A percentile compares a stretch with the other conserved stretches of the same genome.
phyloP scores from a whole-genome alignment of 805 yeast species.

The Metschnikowia gelsemii region DNA sequence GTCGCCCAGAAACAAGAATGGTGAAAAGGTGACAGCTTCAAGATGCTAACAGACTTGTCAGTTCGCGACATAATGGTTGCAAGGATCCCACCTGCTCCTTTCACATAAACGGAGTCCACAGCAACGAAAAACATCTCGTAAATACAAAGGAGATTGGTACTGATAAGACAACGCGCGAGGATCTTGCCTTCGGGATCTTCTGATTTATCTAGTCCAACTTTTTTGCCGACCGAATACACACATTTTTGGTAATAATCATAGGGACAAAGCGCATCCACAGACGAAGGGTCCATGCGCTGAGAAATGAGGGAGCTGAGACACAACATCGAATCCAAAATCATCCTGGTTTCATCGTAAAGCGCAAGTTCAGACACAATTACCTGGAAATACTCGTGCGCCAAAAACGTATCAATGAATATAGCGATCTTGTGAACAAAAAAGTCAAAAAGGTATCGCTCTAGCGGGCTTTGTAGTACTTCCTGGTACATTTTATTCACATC shows the following conservation, averaged over 20 bases:
- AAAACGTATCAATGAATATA: slow-evolving; percentile 32
- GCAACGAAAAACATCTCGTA: slow-evolving; percentile 42
- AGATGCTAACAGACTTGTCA: slow-evolving; percentile 20
- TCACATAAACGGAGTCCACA: slow-evolving; percentile 36
- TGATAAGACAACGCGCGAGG: slow-evolving; percentile 36
- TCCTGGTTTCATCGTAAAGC: slow-evolving; percentile 37
- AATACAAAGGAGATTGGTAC: slow-evolving; percentile 38
- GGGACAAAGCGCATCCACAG: slow-evolving; percentile 31
- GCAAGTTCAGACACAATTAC: slow-evolving; percentile 38
- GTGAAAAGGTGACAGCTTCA: slow-evolving; percentile 31
- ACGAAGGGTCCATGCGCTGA: slow-evolving; percentile 30
- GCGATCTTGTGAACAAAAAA: slow-evolving; percentile 32
- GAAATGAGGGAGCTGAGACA: slow-evolving; percentile 38
- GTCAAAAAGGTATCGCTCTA: slow-evolving; percentile 35
- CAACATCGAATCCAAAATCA: slow-evolving; percentile 38
- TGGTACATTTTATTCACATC: slow-evolving; percentile 13
- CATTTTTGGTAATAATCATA: slow-evolving; percentile 39
- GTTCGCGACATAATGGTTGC: slow-evolving; percentile 27
- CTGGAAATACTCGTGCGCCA: slow-evolving; percentile 29
- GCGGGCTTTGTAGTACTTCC: slow-evolving; percentile 19
- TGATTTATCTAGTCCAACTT: slow-evolving; percentile 28
- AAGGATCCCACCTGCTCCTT: slow-evolving; percentile 37
- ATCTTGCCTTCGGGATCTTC: slow-evolving; percentile 28
- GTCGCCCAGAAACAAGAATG: slow-evolving; percentile 39
- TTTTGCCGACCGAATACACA: slow-evolving; percentile 32